Base-by-base conservation (phyloP, 2,329 filamentous ascomycete species). In the Teratosphaeria gauchensis region DNA sequence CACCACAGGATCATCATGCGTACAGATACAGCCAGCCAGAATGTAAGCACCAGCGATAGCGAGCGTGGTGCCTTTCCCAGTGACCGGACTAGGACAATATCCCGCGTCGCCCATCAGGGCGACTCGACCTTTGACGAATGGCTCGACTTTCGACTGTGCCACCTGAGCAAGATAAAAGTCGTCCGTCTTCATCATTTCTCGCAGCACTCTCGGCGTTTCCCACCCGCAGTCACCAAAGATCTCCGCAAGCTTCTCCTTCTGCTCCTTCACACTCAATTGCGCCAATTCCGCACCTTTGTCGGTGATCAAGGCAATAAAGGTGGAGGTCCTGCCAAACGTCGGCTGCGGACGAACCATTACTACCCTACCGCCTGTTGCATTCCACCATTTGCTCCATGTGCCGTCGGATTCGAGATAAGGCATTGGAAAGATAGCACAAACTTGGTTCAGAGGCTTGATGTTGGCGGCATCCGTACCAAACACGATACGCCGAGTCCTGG, bases 1-100 rank as follows among this genome's bases (percentile, higher is more conserved):
- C n/a, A 57, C 51, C 2, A 54, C n/a, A 46, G 66, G 56, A 4
- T 65, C 52, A 1, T 60, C 53, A 16, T 63, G 42, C 9, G 62
- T 60, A 8, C 58, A 51, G 1, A 72, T 42, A 51, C 63, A 67
- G 28, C 69, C 68, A 19, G 69, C 69, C 9, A 72, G 67, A 56
- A 68, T 61, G 55, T 71, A 70, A 0, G 69, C 66, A 4, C 70
- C 68, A 9, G 64, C 63, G 12, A 71, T 56, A 1, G 67, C 69
- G 1, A 70, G 59, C 0, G 68, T 70, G 0, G 70, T 71, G 0
- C 70, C 70, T 64, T 72, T 67, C 2, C 70, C 70, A 19, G 64
- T 65, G 31, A 70, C 62, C 1, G 68, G 68, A 24, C 63, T 65
- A 16, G 65, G 64, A 38, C 63, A 66, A 53, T 67, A 70, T 3